Percentiles rank a stretch among this genome's conserved stretches.
phyloP scores from a whole-genome alignment of 2,329 filamentous ascomycete genomes.

The Botryotinia calthae region DNA sequence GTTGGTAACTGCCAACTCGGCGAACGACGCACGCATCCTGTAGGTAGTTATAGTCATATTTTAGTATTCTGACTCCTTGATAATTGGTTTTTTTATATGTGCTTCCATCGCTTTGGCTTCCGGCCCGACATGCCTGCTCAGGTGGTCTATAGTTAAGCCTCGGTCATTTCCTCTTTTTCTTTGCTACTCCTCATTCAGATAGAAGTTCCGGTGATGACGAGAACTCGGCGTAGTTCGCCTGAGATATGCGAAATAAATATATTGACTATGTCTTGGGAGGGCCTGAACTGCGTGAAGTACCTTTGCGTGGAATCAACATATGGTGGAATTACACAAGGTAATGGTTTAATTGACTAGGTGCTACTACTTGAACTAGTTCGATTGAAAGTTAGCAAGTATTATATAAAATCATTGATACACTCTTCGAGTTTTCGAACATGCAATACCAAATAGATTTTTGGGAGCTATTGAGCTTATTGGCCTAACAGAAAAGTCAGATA shows the following conservation, averaged over 20 bases:
- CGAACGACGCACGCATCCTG: neutral
- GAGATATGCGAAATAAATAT: neutral
- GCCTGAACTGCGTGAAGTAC: neutral
- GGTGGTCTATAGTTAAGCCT: neutral
- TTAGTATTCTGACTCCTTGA: neutral
- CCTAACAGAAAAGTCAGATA: neutral
- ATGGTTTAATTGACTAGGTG: neutral
- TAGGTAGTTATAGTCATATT: neutral
- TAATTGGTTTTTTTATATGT: neutral
- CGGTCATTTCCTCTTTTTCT: neutral
- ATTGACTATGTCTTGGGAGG: neutral
- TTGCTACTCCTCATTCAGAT: neutral
- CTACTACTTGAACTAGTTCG: neutral
- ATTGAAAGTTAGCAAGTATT: neutral
- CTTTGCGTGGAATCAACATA: neutral
- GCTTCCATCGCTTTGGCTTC: neutral
- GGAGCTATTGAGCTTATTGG: neutral
- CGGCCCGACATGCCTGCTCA: neutral
- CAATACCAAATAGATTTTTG: neutral
- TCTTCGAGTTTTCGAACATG: neutral
- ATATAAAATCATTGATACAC: neutral
- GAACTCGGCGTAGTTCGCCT: neutral
- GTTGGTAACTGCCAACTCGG: neutral
- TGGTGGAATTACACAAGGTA: neutral
- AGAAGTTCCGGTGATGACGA: neutral